A percentile compares a stretch with the other conserved stretches of the same genome.
Conservation (phyloP, 768 basidiomycete genomes). For the Hebeloma cylindrosporum region DNA sequence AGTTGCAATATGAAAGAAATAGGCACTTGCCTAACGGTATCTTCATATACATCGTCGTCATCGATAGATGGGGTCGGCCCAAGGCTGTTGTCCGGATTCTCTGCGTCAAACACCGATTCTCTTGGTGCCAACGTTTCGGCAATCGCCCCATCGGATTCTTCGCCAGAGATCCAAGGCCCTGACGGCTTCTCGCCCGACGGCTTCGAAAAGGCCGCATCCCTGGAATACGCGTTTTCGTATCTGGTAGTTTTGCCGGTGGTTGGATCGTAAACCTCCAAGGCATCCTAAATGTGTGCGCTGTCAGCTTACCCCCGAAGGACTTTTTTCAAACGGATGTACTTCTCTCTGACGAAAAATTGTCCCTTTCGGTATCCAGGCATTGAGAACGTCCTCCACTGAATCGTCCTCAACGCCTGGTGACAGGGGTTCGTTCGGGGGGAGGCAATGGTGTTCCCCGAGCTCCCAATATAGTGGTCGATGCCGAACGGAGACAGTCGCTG, state of each 20-base stretch:
- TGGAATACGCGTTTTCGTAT: conserved; percentile 47
- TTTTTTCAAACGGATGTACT: conserved; percentile 26
- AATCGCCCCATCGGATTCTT: conserved; percentile 32
- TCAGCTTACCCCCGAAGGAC: background rate
- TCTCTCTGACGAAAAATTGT: conserved; percentile 30
- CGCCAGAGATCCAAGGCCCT: conserved; percentile 28
- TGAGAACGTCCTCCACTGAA: conserved; percentile 45
- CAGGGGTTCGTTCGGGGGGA: conserved; percentile 38
- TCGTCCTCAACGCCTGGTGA: conserved; percentile 31
- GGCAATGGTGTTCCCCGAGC: conserved; percentile 49
- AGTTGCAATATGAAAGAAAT: background rate
- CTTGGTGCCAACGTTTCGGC: conserved; percentile 24
- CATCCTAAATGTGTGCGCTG: conserved; percentile 35
- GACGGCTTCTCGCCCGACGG: conserved; percentile 31
- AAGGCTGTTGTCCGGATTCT: conserved; percentile 13
- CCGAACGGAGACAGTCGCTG: conserved; percentile 24
- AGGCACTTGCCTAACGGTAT: conserved; percentile 29
- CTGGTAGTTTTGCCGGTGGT: conserved; percentile 36
- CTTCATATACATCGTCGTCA: conserved; percentile 41
- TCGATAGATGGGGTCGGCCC: conserved; percentile 23
- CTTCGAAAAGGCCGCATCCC: conserved; percentile 32
- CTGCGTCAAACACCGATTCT: conserved; percentile 21
- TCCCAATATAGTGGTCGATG: conserved; percentile 41
- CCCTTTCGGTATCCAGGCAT: conserved; percentile 48
- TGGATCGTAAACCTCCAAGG: conserved; percentile 42